phyloP scores from a whole-genome alignment of 1,139 yeast genomes.

The Kodamaea derodonti region DNA sequence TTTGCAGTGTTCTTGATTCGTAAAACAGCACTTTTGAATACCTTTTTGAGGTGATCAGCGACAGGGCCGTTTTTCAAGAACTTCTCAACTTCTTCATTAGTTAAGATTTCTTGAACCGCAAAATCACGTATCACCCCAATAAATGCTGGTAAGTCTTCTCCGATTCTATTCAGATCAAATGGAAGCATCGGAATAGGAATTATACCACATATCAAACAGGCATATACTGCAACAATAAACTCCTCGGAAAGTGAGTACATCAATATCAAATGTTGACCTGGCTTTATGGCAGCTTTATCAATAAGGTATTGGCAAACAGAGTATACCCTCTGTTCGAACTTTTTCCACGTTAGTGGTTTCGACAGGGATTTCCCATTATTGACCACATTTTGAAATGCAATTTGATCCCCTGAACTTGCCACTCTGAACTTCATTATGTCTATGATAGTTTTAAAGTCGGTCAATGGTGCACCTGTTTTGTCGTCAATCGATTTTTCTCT shows the following conservation, averaged over 20 bases:
- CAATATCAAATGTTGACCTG: constrained; percentile 72
- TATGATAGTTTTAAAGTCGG: constrained; percentile 67
- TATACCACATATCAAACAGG: constrained; percentile 81
- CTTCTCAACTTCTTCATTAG: constrained; percentile 73
- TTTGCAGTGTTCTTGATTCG: constrained; percentile 67
- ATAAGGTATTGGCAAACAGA: constrained; percentile 60
- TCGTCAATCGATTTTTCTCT: constrained; percentile 74
- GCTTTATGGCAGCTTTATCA: constrained; percentile 50
- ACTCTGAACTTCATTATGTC: constrained; percentile 81
- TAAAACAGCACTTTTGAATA: constrained; percentile 44
- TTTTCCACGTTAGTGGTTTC: constrained; percentile 74
- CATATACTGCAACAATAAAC: constrained; percentile 75
- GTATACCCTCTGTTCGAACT: constrained; percentile 73
- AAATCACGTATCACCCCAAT: constrained; percentile 65
- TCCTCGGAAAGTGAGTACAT: constrained; percentile 90
- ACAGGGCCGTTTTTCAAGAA: constrained; percentile 68
- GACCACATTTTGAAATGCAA: constrained; percentile 72
- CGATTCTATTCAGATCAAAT: constrained; percentile 61
- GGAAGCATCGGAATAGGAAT: constrained; percentile 80
- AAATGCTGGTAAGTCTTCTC: constrained; percentile 74
- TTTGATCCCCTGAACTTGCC: constrained; percentile 67
- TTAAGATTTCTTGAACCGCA: constrained; percentile 66
- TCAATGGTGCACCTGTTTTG: constrained; percentile 66
- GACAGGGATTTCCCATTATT: constrained; percentile 46
- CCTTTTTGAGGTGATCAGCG: constrained; percentile 58